Conservation (phyloP, 2,329 filamentous ascomycete species). For the Aspergillus latus region DNA sequence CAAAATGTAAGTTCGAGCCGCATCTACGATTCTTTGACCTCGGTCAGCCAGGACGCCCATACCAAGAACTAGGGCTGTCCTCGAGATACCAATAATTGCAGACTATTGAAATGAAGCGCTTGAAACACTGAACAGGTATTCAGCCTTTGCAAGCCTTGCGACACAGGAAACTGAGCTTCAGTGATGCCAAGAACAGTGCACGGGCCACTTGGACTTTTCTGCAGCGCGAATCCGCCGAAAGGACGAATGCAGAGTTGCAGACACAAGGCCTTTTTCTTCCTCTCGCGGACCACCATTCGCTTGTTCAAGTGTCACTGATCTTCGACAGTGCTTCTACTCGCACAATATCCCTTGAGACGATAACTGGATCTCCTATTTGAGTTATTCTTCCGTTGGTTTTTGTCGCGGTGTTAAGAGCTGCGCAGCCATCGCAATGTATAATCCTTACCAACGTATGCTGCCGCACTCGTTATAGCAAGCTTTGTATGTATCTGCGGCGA, state of each 20-base stretch:
- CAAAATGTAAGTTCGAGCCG: not conserved
- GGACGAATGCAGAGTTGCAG: slow-evolving; percentile 5
- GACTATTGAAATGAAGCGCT: no score
- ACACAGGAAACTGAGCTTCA: not conserved
- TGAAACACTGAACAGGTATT: not conserved
- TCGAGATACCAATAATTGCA: not conserved
- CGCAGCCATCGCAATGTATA: slow-evolving; percentile 40
- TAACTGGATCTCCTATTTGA: not conserved
- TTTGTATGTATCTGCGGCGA: not conserved
- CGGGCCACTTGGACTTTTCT: slow-evolving; percentile 21
- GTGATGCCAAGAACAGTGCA: slow-evolving; percentile 14
- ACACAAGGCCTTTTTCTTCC: not conserved
- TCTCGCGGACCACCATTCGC: not conserved
- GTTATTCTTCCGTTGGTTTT: not conserved
- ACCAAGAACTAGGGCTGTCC: not conserved
- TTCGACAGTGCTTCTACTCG: not conserved
- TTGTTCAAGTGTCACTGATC: not conserved
- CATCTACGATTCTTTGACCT: not conserved
- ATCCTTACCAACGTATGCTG: slow-evolving; percentile 45
- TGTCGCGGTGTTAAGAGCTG: slow-evolving; percentile 13
- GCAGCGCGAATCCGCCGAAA: slow-evolving; percentile 16
- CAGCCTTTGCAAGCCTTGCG: not conserved
- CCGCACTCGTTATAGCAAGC: not conserved
- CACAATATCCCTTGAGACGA: not conserved
- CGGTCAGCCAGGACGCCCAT: not conserved